Evolutionary conservation across 2,329 filamentous ascomycete genomes (phyloP).

Genomic region (Aureobasidium subglaciale): DNA sequence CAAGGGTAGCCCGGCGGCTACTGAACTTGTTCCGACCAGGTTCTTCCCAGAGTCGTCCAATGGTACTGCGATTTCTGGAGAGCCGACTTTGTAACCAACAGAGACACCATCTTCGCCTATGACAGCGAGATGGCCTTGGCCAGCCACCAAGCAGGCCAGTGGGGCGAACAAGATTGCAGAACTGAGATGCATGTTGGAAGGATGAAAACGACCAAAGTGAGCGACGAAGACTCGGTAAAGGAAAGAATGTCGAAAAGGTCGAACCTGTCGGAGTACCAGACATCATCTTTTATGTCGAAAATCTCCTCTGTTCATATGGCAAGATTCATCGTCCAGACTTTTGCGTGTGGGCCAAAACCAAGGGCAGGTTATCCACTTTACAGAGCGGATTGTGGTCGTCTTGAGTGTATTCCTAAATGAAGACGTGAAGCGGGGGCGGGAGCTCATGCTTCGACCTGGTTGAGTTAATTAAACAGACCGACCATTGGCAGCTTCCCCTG

Average conservation of each 20-base stretch:
- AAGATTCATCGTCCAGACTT: neutral
- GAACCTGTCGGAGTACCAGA: neutral
- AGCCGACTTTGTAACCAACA: neutral
- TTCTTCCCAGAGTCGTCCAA: neutral
- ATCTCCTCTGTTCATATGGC: neutral
- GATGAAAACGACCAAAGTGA: neutral
- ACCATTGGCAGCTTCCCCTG: conserved; percentile 1
- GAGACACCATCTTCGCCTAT: neutral
- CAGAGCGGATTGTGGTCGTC: neutral
- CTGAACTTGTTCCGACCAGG: neutral
- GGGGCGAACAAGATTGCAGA: neutral
- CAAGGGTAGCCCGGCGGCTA: neutral
- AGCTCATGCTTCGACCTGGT: neutral
- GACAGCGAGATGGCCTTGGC: neutral
- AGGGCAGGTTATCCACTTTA: neutral
- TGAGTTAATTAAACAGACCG: neutral
- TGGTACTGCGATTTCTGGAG: neutral
- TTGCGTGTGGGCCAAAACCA: neutral
- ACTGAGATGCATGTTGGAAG: neutral
- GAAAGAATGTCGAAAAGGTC: neutral
- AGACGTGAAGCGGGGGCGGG: neutral
- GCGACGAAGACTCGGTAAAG: neutral
- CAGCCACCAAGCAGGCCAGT: neutral
- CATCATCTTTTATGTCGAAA: neutral
- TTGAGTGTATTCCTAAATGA: neutral